Evolutionary conservation across 1,139 yeast species (phyloP).

Genomic region (Suhomyces maxii): DNA sequence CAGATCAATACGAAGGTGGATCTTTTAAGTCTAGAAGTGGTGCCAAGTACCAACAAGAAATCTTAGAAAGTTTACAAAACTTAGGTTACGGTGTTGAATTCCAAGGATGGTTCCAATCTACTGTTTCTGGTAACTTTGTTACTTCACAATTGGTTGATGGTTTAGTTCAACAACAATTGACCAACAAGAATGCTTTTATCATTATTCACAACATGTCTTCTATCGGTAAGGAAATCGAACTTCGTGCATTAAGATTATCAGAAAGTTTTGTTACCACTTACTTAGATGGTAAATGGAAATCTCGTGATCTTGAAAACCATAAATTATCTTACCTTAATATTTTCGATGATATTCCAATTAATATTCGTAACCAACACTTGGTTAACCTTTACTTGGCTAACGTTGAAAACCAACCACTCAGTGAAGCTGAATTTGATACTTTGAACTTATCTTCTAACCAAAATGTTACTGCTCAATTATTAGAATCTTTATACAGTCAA

Average conservation of each 20-base stretch:
- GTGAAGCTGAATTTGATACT: constrained; percentile 36
- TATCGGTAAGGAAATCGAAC: constrained; percentile 60
- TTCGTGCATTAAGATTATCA: constrained; percentile 72
- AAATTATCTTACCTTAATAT: constrained; percentile 67
- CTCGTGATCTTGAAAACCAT: constrained; percentile 61
- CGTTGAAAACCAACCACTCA: constrained; percentile 26
- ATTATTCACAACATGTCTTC: constrained; percentile 74
- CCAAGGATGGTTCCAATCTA: constrained; percentile 82
- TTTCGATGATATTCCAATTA: constrained; percentile 71
- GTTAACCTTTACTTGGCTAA: constrained; percentile 43
- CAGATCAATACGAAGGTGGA: constrained; percentile 56
- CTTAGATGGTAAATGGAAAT: constrained; percentile 61
- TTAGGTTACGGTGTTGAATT: constrained; percentile 71
- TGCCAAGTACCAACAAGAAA: constrained; percentile 67
- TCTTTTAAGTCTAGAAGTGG: constrained; percentile 61
- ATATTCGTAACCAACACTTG: constrained; percentile 56
- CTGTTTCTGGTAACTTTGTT: constrained; percentile 68
- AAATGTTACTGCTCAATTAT: constrained; percentile 47
- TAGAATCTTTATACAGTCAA: constrained; percentile 71
- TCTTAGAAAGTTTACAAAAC: constrained; percentile 60
- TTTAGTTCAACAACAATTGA: constrained; percentile 63
- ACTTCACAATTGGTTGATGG: constrained; percentile 67
- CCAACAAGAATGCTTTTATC: constrained; percentile 65
- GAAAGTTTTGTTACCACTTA: constrained; percentile 59
- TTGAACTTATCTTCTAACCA: constrained; percentile 47